A percentile compares a stretch with the other conserved stretches of the same genome.
These are phyloP conservation scores for Chamaecyparis obtusa DNA, from an alignment of 75 land plant species.

Conservation along the genomic window DNA sequence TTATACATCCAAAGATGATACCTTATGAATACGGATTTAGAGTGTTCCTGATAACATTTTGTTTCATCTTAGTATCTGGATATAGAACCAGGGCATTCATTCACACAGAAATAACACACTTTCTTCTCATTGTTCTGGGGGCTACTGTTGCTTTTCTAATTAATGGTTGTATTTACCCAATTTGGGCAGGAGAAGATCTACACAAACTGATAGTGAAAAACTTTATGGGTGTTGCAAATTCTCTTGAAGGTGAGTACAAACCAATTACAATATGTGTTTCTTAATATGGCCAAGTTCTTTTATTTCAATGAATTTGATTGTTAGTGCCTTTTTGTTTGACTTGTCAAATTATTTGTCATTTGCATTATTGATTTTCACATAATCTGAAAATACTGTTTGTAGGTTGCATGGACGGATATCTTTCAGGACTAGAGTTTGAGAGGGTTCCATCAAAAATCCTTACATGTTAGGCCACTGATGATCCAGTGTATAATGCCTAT, in stretches of 20 bases:
- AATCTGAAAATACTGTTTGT: background rate
- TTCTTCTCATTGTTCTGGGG: constrained; percentile 66
- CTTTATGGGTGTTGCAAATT: constrained; percentile 53
- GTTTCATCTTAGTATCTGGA: constrained; percentile 68
- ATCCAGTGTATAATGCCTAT: constrained; percentile 64
- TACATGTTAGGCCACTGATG: constrained; percentile 57
- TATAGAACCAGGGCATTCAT: constrained; percentile 51
- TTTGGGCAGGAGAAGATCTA: too few relatives aligned
- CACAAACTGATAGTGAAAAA: constrained; percentile 60
- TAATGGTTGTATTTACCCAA: too few relatives aligned
- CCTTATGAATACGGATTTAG: too few relatives aligned
- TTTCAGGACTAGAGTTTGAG: too few relatives aligned
- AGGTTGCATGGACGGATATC: constrained; percentile 68
- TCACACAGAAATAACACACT: constrained; percentile 52
- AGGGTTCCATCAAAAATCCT: constrained; percentile 64
- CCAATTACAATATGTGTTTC: background rate
- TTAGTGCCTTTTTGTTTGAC: background rate
- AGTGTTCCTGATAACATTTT: constrained; percentile 77
- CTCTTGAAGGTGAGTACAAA: constrained; percentile 57
- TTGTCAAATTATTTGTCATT: background rate
- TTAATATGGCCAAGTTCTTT: too few relatives aligned
- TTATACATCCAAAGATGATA: constrained; percentile 64
- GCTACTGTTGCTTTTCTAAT: constrained; percentile 49
- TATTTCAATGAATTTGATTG: too few relatives aligned
- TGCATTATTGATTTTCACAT: constrained; percentile 9